A percentile compares a stretch with the other conserved stretches of the same genome.
phyloP scores from a whole-genome alignment of 192 early-diverging fungal species.

The Phlyctochytrium planicorne region DNA sequence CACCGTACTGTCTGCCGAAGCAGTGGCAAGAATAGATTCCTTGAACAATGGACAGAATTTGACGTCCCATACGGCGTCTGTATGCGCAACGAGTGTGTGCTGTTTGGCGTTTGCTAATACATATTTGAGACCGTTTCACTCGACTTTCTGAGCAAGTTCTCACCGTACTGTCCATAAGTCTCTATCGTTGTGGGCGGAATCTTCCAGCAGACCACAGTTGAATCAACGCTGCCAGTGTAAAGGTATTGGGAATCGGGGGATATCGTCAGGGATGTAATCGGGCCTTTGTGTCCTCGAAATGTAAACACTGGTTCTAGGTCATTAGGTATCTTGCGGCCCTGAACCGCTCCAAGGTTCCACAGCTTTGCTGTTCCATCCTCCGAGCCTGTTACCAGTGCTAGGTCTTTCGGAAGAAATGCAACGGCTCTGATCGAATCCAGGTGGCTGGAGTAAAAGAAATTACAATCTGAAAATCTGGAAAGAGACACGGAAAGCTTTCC shows the following conservation, averaged over 20 bases:
- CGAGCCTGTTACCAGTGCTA: constrained; percentile 64
- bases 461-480: too few relatives aligned
- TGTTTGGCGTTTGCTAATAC: constrained; percentile 22
- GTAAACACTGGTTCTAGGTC: constrained; percentile 72
- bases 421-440: constrained; percentile 67
- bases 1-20: constrained; percentile 75
- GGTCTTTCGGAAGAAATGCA: constrained; percentile 57
- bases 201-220: constrained; percentile 66
- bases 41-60: constrained; percentile 58
- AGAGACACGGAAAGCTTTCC: too few relatives aligned
- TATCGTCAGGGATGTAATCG: constrained; percentile 67
- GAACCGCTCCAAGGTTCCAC: constrained; percentile 57
- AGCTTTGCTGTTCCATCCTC: constrained; percentile 81
- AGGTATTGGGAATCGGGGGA: constrained; percentile 55
- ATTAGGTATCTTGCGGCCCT: constrained; percentile 13
- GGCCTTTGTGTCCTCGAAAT: constrained; percentile 71
- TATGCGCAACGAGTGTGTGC: constrained; percentile 72
- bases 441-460: constrained; percentile 49
- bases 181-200: constrained; percentile 55
- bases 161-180: constrained; percentile 53
- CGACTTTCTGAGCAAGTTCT: neutral
- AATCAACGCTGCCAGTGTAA: constrained; percentile 74
- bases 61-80: constrained; percentile 85
- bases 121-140: neutral
- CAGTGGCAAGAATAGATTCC: constrained; percentile 63